These are phyloP conservation scores for Trichomonascaceae sp. DNA, from an alignment of 1,139 yeast genomes.

Conservation along the genomic window DNA sequence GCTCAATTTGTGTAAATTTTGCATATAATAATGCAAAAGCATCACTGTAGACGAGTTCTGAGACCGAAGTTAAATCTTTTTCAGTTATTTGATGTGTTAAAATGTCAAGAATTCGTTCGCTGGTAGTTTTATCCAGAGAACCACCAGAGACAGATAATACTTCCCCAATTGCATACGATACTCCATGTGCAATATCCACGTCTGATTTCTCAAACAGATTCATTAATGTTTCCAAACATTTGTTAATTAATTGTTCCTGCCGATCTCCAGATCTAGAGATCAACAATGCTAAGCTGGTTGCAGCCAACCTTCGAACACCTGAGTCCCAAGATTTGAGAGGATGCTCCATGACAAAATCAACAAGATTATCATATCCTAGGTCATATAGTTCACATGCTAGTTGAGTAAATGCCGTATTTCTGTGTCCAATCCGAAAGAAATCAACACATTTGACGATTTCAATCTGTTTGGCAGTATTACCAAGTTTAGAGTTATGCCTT, in stretches of 20 bases:
- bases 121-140: background rate
- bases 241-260: background rate
- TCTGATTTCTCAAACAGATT: slow-evolving; percentile 11
- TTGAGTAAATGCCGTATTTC: slow-evolving; percentile 34
- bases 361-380: slow-evolving; percentile 30
- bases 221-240: background rate
- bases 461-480: slow-evolving; percentile 34
- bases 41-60: slow-evolving; percentile 19
- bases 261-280: slow-evolving; percentile 2
- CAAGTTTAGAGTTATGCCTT: slow-evolving; percentile 45
- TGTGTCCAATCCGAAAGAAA: slow-evolving; percentile 40
- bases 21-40: slow-evolving; percentile 11
- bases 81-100: slow-evolving; percentile 14
- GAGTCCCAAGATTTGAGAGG: slow-evolving; percentile 34
- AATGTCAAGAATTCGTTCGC: background rate
- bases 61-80: slow-evolving; percentile 15
- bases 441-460: slow-evolving; percentile 55
- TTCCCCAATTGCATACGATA: slow-evolving; percentile 22
- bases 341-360: slow-evolving; percentile 18
- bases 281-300: slow-evolving; percentile 20
- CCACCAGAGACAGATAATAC: slow-evolving; percentile 2
- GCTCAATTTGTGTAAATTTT: background rate
- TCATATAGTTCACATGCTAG: slow-evolving; percentile 32
- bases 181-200: slow-evolving; percentile 23
- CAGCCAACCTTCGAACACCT: slow-evolving; percentile 37